phyloP scores from a whole-genome alignment of 1,284 basidiomycete genomes.

The Cryptococcus sp. region DNA sequence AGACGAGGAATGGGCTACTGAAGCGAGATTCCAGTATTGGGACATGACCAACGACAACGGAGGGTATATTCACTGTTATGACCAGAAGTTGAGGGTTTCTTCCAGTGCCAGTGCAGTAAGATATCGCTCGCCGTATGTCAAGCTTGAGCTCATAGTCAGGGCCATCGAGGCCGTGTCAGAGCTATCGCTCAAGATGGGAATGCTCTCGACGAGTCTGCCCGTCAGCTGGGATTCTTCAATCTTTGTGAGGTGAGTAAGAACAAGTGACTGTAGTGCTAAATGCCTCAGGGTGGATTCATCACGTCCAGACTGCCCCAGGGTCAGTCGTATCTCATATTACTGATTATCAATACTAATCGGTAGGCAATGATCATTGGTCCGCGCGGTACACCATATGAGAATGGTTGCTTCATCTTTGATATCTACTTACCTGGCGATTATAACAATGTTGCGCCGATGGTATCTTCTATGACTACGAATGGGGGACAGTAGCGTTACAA shows the following conservation, averaged over 20 bases:
- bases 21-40: conserved; percentile 78
- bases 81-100: too few relatives aligned
- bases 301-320: conserved; percentile 81
- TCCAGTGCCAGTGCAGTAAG: too few relatives aligned
- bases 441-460: conserved; percentile 50
- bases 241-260: conserved; percentile 56
- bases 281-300: conserved; percentile 56
- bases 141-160: too few relatives aligned
- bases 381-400: conserved; percentile 79
- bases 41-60: conserved; percentile 48
- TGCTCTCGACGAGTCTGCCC: conserved; percentile 81
- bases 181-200: conserved; percentile 78
- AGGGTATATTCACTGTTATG: too few relatives aligned
- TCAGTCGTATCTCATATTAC: neutral
- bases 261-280: too few relatives aligned
- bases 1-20: conserved; percentile 73
- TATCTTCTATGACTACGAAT: conserved; percentile 85
- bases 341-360: neutral
- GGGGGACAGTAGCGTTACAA: conserved; percentile 85
- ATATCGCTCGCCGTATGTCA: too few relatives aligned
- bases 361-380: conserved; percentile 74
- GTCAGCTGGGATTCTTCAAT: conserved; percentile 86
- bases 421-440: conserved; percentile 66
- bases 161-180: conserved; percentile 73
- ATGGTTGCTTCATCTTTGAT: conserved; percentile 62